Evolutionary conservation across 179 eudicot genomes (phyloP), one percentile per base, ranked within the genome.

Genomic region (Nepenthes alata): DNA sequence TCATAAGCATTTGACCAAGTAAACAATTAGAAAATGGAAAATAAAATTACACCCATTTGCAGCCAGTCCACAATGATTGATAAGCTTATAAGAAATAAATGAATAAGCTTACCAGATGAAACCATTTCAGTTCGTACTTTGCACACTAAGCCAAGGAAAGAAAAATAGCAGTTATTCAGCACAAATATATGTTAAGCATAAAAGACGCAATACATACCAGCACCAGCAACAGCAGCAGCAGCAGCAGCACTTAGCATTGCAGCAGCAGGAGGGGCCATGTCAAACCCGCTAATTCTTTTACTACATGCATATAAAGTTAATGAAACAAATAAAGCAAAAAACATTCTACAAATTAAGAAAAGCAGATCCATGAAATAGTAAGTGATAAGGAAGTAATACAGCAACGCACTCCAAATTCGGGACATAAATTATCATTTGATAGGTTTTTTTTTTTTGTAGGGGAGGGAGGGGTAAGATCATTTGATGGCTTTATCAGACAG

Each of bases 251-350:
- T 78, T 72, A 87, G 69, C 77, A 85, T 58, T 57, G 95, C 85
- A 72, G 85, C 72, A 58, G 91, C 72, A 60, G 97, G 97, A 65
- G 99, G 99, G 16, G 99, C 91, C 98, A 94, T 87, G 79, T 94
- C 97, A 63, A 94, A 94, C 62, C 97, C 97, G 64, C 97, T 94
- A 62, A 87, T 67, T 76, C 95, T 87, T 84, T 90, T 90, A 79
- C 97, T 94, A 89, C 71, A 76, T 70, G 74, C 52, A 69, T 47
- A 67, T 59, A 57, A 4, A 4, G 45, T 41, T 7, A 41, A 7
- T 4, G 2, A 41, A 41, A 41, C 45, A 41, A 41, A 41, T 41
- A 25, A 25, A 41, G 45, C 45, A 41, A 41, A 41, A 41, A 41
- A 4, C 45, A 41, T 41, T 4, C 45, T 41, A 25, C 25, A 41